Conservation (phyloP, 768 basidiomycete species). For the Tephrocybe sp. region DNA sequence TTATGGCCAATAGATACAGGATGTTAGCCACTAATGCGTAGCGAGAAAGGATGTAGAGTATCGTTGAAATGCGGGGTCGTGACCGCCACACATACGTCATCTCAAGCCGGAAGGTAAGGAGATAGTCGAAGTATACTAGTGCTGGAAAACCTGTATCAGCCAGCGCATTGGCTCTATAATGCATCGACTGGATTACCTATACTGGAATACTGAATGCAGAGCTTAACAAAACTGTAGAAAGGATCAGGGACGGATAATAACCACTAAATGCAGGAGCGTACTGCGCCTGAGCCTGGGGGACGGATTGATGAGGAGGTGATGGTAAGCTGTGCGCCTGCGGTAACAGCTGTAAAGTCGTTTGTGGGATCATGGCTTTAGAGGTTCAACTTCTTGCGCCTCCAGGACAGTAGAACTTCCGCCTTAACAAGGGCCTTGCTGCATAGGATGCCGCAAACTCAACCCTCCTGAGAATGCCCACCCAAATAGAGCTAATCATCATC, state of each 20-base stretch:
- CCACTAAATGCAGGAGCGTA: neutral
- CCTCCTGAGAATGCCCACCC: no score
- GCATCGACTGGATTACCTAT: neutral
- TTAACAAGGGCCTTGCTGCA: no score
- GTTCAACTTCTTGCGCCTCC: no score
- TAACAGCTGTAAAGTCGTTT: neutral
- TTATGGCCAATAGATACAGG: conserved; percentile 23
- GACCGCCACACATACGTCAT: conserved; percentile 23
- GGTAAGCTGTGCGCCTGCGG: conserved; percentile 2
- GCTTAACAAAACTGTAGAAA: conserved; percentile 4
- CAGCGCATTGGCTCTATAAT: neutral
- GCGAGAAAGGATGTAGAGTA: conserved; percentile 24
- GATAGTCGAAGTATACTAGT: conserved; percentile 21
- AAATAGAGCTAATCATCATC: no score
- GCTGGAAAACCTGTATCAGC: neutral
- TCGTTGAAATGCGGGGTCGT: conserved; percentile 18
- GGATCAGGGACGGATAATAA: no score
- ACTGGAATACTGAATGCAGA: conserved; percentile 9
- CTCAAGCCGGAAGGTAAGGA: conserved; percentile 23
- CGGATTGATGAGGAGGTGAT: neutral
- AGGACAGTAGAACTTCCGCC: no score
- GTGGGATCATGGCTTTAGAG: neutral
- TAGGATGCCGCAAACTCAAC: no score
- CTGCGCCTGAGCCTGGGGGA: neutral
- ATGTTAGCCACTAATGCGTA: conserved; percentile 25